Base-by-base conservation (phyloP, 2,329 filamentous ascomycete genomes). In the Colletotrichum simmondsii region DNA sequence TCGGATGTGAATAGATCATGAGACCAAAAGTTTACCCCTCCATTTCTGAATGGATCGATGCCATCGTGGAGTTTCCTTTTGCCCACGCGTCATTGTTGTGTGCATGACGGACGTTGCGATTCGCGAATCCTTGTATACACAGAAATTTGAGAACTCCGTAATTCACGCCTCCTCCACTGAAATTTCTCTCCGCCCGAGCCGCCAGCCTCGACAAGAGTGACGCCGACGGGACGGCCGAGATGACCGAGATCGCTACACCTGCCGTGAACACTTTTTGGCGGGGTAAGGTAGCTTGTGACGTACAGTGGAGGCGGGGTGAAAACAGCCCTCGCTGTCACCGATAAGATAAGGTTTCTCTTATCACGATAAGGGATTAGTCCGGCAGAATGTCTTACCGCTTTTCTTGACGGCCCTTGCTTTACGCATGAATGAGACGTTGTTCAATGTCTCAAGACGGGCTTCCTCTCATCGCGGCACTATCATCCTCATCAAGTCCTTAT, bases 361-460 rank as follows among this genome's bases (percentile, higher is more conserved):
- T 70, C 66, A n/a, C 16, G 65, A 73, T 70, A 71, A 74, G 16
- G 26, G 24, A 71, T 76, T 56, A 68, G 67, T 53, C 68, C 72
- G 80, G 78, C 78, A 81, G 76, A 80, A 81, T 67, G 0, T 5
- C 16, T 32, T 66, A 80, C 79, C 79, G 79, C 79, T 67, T 71
- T 69, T 53, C 6, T 54, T 77, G 75, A 79, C 78, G 77, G 77
- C 78, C 75, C 75, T 70, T 61, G 54, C 16, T 26, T 35, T 37
- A 42, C 22, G 71, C 71, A 73, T 73, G 71, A 73, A 73, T 54
- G 42, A 68, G 69, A 64, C 60, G 28, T 52, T 53, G 28, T 49
- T 37, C 62, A 66, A 42, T 52, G 74, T 69, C 69, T 66, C 74
- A 69, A 54, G 37, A 67, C 59, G 32, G 7, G 16, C 52, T 37